phyloP scores from a whole-genome alignment of 106 monocot species.

The Platanthera guangdongensis region DNA sequence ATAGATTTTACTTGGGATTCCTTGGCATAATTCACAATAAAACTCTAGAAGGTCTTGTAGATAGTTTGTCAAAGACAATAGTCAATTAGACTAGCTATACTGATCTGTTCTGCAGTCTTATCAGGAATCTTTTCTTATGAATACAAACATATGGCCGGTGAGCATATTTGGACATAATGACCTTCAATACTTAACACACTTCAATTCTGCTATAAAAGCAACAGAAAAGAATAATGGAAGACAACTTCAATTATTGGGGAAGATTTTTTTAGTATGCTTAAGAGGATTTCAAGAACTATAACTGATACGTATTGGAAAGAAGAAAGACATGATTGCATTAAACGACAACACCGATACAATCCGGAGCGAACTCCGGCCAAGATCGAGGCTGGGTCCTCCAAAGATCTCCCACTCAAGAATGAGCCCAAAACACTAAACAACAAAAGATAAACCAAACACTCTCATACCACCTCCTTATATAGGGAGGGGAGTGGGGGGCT shows the following conservation, averaged over 20 bases:
- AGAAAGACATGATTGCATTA: too few relatives aligned
- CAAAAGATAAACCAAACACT: not conserved
- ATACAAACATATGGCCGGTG: not conserved
- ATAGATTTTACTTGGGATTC: not conserved
- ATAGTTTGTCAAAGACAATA: not conserved
- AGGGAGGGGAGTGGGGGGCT: too few relatives aligned
- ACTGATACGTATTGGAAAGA: too few relatives aligned
- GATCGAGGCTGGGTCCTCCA: not conserved
- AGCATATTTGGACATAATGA: not conserved
- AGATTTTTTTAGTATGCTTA: not conserved
- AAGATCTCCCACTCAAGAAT: not conserved
- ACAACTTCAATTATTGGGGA: not conserved
- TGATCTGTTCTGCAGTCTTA: not conserved
- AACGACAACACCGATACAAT: too few relatives aligned
- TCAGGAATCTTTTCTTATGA: not conserved
- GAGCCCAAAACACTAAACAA: not conserved
- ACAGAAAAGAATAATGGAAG: not conserved
- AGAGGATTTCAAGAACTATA: not conserved
- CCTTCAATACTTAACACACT: not conserved
- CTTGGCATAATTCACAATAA: not conserved
- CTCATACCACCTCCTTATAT: too few relatives aligned
- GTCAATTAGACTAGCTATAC: not conserved
- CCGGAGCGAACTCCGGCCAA: too few relatives aligned
- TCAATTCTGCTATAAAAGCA: not conserved
- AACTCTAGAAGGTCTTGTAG: not conserved